These are phyloP conservation scores for Porcisia deanei DNA, from an alignment of 208 protist genomes.

Conservation along the genomic window DNA sequence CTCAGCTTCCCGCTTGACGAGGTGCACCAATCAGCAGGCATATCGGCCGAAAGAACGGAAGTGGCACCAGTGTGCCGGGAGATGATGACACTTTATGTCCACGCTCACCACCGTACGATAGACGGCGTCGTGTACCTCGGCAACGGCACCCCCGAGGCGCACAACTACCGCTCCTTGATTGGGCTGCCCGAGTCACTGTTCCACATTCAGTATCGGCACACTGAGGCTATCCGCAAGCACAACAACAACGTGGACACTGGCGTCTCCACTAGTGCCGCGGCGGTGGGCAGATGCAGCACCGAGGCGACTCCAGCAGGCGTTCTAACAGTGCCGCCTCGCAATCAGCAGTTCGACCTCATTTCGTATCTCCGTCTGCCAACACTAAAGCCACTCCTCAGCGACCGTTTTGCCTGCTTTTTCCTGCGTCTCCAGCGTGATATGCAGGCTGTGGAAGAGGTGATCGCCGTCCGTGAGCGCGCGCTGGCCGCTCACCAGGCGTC, in stretches of 20 bases:
- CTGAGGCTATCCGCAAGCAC: slow-evolving; percentile 41
- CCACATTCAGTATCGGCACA: slow-evolving; percentile 80
- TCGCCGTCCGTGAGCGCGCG: slow-evolving; percentile 43
- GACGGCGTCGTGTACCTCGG: slow-evolving; percentile 86
- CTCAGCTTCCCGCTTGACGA: slow-evolving; percentile 27
- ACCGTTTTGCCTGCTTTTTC: slow-evolving; percentile 77
- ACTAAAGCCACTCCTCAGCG: slow-evolving; percentile 73
- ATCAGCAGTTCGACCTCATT: slow-evolving; percentile 65
- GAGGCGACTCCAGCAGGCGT: slow-evolving; percentile 13
- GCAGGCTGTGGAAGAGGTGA: slow-evolving; percentile 48
- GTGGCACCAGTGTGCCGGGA: slow-evolving; percentile 19
- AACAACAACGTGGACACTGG: not conserved
- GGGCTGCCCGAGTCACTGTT: slow-evolving; percentile 84
- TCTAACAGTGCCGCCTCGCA: slow-evolving; percentile 45
- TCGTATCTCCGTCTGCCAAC: slow-evolving; percentile 76
- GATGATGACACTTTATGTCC: slow-evolving; percentile 73
- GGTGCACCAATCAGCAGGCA: slow-evolving; percentile 8
- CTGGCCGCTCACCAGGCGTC: slow-evolving; percentile 33
- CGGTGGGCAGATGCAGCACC: not conserved
- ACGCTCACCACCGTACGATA: slow-evolving; percentile 62
- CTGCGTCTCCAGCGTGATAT: slow-evolving; percentile 50
- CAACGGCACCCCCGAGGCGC: slow-evolving; percentile 61
- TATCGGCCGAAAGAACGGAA: too few species aligned
- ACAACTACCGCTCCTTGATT: slow-evolving; percentile 81
- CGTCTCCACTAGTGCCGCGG: not conserved